Conservation (phyloP, 2,329 filamentous ascomycete genomes). For the Pyrenochaeta sp. region DNA sequence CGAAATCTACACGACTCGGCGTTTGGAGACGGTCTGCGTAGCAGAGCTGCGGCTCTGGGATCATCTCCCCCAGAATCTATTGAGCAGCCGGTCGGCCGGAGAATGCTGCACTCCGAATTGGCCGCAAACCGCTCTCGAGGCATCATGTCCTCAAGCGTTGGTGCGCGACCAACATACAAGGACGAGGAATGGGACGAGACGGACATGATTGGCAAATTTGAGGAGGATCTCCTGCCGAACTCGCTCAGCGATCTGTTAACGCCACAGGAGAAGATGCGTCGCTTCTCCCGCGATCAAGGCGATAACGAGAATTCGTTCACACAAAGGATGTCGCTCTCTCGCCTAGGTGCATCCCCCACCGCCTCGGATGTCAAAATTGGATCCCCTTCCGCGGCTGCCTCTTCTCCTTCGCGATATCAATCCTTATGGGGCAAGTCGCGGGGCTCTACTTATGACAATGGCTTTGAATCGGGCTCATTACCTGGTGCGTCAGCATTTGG, state of each 20-base stretch:
- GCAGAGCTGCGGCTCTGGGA: slow-evolving; percentile 44
- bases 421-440: slow-evolving; percentile 62
- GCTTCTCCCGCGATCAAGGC: slow-evolving; percentile 66
- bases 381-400: slow-evolving; percentile 61
- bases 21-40: slow-evolving; percentile 76
- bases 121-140: slow-evolving; percentile 64
- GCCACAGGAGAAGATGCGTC: slow-evolving; percentile 67
- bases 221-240: slow-evolving; percentile 87
- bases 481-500: slow-evolving; percentile 60
- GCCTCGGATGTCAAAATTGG: slow-evolving; percentile 55
- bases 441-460: slow-evolving; percentile 58
- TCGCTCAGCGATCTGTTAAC: slow-evolving; percentile 70
- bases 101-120: slow-evolving; percentile 69
- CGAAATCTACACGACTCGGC: slow-evolving; percentile 71
- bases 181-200: slow-evolving; percentile 63
- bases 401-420: slow-evolving; percentile 70
- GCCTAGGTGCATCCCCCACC: slow-evolving; percentile 58
- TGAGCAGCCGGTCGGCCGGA: slow-evolving; percentile 70
- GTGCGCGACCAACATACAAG: slow-evolving; percentile 55
- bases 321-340: slow-evolving; percentile 49
- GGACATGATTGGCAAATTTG: slow-evolving; percentile 73
- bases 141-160: slow-evolving; percentile 68
- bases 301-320: slow-evolving; percentile 56
- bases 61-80: slow-evolving; percentile 68
- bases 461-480: slow-evolving; percentile 43